Evolutionary conservation across 2,329 filamentous ascomycete genomes (phyloP).

Genomic region (Stachybotrys elegans): DNA sequence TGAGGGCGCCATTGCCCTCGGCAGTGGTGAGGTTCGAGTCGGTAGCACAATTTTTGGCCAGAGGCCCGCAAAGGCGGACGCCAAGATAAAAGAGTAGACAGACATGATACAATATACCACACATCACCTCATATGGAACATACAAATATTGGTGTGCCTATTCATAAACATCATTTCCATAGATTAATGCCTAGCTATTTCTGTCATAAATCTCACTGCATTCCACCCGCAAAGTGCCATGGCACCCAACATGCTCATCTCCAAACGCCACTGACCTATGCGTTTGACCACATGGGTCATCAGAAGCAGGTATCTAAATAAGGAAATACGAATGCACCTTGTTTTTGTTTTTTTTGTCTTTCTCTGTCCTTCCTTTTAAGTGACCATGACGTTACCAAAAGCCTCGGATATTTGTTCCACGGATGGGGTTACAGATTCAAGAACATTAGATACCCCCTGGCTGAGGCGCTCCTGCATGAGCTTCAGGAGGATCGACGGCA

Average conservation of each 20-base stretch:
- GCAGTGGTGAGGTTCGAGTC: slow-evolving; percentile 84
- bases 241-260: too few relatives aligned
- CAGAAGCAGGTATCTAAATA: too few relatives aligned
- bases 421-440: slow-evolving; percentile 34
- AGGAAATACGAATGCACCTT: too few relatives aligned
- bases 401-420: slow-evolving; percentile 49
- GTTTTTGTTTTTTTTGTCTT: too few relatives aligned
- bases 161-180: background rate
- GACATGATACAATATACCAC: background rate
- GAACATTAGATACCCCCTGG: slow-evolving; percentile 38
- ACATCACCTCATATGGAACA: background rate
- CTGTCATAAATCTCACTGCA: too few relatives aligned
- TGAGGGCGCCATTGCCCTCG: slow-evolving; percentile 77
- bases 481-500: slow-evolving; percentile 75
- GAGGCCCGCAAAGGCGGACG: slow-evolving; percentile 73
- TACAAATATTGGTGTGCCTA: background rate
- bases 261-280: too few relatives aligned
- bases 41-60: slow-evolving; percentile 92
- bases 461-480: slow-evolving; percentile 82
- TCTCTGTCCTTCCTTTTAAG: too few relatives aligned
- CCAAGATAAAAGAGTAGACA: slow-evolving; percentile 54
- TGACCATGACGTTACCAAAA: slow-evolving; percentile 54
- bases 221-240: too few relatives aligned
- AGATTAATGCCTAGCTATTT: too few relatives aligned
- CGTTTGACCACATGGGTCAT: too few relatives aligned